Base-by-base conservation (phyloP, 2,329 filamentous ascomycete genomes). In the Penicillium sp. region DNA sequence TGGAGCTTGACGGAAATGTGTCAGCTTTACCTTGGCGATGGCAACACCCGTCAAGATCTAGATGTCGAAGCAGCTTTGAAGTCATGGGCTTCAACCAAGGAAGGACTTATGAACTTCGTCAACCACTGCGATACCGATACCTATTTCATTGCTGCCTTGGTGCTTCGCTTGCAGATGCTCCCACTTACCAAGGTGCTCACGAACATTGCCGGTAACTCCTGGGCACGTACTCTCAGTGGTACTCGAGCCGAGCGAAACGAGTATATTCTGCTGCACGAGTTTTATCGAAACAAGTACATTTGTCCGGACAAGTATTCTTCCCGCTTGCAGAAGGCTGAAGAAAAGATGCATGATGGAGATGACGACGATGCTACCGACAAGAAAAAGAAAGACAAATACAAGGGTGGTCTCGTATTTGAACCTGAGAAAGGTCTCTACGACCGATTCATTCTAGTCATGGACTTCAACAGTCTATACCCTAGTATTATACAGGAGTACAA, bases 401-500 rank as follows among this genome's bases (percentile, higher is more conserved):
- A 98, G 73, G 93, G 93, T 62, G 93, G 94, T 75, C 81, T 98
- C 20, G 93, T 98, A 41, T 97, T 98, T 56, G 93, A 98, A 65
- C 93, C 93, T 4, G 90, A 97, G 64, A 96, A 91, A 67, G 93
- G 94, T 13, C 78, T 98, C 4, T 98, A 98, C 62, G 93, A 98
- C 76, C 94, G 94, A 69, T 96, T 94, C 65, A 86, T 98, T 38
- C 79, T 98, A 40, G 94, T 98, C 67, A 98, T 98, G 94, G 93
- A 98, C 74, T 98, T 98, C 75, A 98, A 98, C 77, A 96, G 90
- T 57, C 75, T 98, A 47, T 98, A 98, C 59, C 93, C 93, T 20
- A 96, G 88, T 61, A 97, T 98, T 60, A 98, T 98, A 47, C 94
- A 98, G 62, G 94, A 98, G 76, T 98, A 83, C 72, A 98, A 98